Conservation (phyloP, 2,329 filamentous ascomycete genomes). For the Hypoxylon sp. region DNA sequence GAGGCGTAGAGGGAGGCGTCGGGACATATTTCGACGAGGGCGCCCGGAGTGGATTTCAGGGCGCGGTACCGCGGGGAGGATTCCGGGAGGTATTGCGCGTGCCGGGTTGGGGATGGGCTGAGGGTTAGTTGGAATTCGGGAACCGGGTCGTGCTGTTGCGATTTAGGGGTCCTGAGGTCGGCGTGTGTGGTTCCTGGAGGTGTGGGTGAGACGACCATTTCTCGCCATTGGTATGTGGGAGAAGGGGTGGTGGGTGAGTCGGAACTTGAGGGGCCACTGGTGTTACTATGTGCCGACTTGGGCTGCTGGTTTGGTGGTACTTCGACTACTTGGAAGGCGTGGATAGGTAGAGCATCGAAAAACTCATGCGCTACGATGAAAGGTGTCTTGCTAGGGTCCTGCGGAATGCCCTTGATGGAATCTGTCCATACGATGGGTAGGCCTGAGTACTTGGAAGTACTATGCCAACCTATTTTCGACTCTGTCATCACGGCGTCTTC, state of each 20-base stretch:
- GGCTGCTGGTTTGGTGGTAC: constrained; percentile 62
- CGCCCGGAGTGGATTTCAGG: constrained; percentile 76
- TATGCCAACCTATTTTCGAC: constrained; percentile 80
- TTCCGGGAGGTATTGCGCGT: constrained; percentile 87
- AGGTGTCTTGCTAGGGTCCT: constrained; percentile 79
- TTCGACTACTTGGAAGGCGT: constrained; percentile 86
- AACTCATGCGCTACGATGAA: constrained; percentile 99
- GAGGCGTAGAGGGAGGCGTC: constrained; percentile 85
- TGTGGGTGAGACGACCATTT: constrained; percentile 82
- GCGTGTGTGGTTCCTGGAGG: constrained; percentile 69
- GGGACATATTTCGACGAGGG: constrained; percentile 90
- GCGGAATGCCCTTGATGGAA: constrained; percentile 84
- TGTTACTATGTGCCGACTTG: constrained; percentile 56
- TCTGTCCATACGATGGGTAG: constrained; percentile 92
- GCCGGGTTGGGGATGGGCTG: constrained; percentile 81
- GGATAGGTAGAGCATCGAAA: constrained; percentile 97
- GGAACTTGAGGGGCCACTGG: constrained; percentile 47
- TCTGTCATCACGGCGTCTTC: constrained; percentile 76
- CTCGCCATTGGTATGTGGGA: constrained; percentile 77
- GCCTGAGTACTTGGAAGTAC: constrained; percentile 80
- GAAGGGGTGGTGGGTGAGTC: constrained; percentile 61
- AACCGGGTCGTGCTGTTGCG: constrained; percentile 66
- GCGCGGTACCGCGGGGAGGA: constrained; percentile 83
- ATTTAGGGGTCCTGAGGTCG: constrained; percentile 68
- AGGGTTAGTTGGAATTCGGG: constrained; percentile 92